phyloP scores from a whole-genome alignment of 306 rosid genomes.

The Sphenostylis stenocarpa region DNA sequence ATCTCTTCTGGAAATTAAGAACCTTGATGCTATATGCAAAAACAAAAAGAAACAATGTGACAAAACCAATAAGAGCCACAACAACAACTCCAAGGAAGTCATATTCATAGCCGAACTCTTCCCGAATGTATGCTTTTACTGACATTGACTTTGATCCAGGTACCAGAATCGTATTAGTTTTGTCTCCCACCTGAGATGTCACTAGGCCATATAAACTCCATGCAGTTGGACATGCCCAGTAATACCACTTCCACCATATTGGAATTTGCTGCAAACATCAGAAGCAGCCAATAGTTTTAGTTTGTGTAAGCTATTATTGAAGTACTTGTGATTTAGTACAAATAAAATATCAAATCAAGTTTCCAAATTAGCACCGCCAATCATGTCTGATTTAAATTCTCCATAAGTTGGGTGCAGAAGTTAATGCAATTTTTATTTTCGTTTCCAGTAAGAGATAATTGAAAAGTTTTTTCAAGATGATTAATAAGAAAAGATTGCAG shows the following conservation, averaged over 20 bases:
- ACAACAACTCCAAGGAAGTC: conserved; percentile 54
- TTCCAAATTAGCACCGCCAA: neutral
- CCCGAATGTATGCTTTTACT: conserved; percentile 40
- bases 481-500: too few relatives aligned
- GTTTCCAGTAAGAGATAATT: too few relatives aligned
- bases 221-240: conserved; percentile 57
- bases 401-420: too few relatives aligned
- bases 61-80: conserved; percentile 47
- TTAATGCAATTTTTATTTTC: too few relatives aligned
- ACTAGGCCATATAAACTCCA: conserved; percentile 58
- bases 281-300: neutral
- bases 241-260: conserved; percentile 69
- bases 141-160: conserved; percentile 37
- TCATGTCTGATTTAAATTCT: too few relatives aligned
- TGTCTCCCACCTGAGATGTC: conserved; percentile 62
- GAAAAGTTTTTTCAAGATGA: too few relatives aligned
- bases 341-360: neutral
- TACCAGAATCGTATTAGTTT: conserved; percentile 23
- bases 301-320: neutral
- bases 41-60: conserved; percentile 39
- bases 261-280: conserved; percentile 54
- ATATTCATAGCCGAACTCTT: conserved; percentile 43
- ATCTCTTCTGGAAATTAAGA: conserved; percentile 56
- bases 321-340: neutral
- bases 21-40: conserved; percentile 56